Conservation (phyloP, 176 grass and related monocot species). For the Zoysia japonica region DNA sequence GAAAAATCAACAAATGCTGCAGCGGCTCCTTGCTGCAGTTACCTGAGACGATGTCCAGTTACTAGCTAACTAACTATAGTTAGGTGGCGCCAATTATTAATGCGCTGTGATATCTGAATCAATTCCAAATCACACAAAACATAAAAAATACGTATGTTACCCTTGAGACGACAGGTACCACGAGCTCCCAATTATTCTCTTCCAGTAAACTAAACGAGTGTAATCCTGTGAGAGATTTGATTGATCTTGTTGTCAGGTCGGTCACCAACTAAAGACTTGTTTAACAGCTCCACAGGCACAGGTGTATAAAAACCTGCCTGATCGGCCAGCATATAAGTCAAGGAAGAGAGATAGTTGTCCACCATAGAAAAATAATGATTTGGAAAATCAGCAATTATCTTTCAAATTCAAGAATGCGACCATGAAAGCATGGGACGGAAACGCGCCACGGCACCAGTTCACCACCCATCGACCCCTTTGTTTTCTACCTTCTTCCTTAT, state of each 20-base stretch:
- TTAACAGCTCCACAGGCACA: not conserved
- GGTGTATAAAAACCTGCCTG: not conserved
- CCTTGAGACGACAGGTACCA: not conserved
- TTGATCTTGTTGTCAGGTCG: constrained; percentile 14
- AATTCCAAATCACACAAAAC: not conserved
- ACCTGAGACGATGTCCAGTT: no score
- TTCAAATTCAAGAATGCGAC: not conserved
- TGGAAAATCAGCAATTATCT: not conserved
- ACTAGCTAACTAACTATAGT: no score
- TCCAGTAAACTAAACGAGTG: not conserved
- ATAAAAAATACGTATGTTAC: not conserved
- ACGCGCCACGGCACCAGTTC: not conserved
- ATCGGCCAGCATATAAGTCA: constrained; percentile 4
- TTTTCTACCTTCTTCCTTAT: constrained; percentile 11
- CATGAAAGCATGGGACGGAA: not conserved
- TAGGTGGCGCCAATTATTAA: not conserved
- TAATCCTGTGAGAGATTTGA: constrained; percentile 11
- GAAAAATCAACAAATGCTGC: no score
- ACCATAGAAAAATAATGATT: not conserved
- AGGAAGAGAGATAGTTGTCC: not conserved
- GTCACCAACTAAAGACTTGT: constrained; percentile 20
- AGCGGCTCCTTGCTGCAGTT: no score
- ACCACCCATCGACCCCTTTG: not conserved
- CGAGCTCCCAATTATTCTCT: not conserved
- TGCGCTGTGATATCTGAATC: not conserved